A percentile compares a stretch with the other conserved stretches of the same genome.
These are phyloP conservation scores for Fusarium haematococcum DNA, from an alignment of 2,329 filamentous ascomycete genomes.

Conservation along the genomic window DNA sequence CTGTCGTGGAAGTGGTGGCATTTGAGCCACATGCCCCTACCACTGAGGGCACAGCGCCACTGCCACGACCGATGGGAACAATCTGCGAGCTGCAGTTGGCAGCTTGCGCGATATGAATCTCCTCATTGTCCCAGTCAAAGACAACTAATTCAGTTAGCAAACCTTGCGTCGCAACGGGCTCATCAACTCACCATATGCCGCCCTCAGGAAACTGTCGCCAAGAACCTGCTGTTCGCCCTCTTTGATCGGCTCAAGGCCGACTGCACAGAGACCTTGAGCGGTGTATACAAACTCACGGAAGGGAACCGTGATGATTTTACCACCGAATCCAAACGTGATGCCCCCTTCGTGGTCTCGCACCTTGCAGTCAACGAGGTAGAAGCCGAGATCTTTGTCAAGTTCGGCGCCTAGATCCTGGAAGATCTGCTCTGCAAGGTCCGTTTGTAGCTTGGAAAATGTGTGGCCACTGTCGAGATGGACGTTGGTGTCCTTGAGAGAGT, in stretches of 20 bases:
- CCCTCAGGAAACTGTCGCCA: constrained; percentile 54
- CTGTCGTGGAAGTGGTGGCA: not conserved
- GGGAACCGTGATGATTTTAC: not conserved
- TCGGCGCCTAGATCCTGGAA: constrained; percentile 48
- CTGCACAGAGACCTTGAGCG: not conserved
- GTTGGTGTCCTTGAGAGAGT: constrained; percentile 54
- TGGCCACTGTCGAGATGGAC: constrained; percentile 73
- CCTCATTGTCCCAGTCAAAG: constrained; percentile 49
- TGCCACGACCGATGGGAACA: constrained; percentile 48
- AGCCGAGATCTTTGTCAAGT: constrained; percentile 56
- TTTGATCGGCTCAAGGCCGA: not conserved
- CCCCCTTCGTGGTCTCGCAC: not conserved
- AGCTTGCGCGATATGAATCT: constrained; percentile 45
- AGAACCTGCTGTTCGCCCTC: constrained; percentile 47
- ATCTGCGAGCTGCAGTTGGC: constrained; percentile 47
- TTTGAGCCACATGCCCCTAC: constrained; percentile 27
- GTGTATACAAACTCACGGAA: constrained; percentile 8
- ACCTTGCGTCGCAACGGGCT: not conserved
- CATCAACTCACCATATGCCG: constrained; percentile 44
- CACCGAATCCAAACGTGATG: not conserved
- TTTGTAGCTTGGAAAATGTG: constrained; percentile 68
- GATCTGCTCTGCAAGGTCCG: constrained; percentile 52
- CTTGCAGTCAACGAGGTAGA: constrained; percentile 33
- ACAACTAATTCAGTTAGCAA: constrained; percentile 32
- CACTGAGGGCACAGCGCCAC: constrained; percentile 43